A percentile compares a stretch with the other conserved stretches of the same genome.
Evolutionary conservation across 2,329 filamentous ascomycete genomes (phyloP).

Genomic region (Rutstroemia sp.): DNA sequence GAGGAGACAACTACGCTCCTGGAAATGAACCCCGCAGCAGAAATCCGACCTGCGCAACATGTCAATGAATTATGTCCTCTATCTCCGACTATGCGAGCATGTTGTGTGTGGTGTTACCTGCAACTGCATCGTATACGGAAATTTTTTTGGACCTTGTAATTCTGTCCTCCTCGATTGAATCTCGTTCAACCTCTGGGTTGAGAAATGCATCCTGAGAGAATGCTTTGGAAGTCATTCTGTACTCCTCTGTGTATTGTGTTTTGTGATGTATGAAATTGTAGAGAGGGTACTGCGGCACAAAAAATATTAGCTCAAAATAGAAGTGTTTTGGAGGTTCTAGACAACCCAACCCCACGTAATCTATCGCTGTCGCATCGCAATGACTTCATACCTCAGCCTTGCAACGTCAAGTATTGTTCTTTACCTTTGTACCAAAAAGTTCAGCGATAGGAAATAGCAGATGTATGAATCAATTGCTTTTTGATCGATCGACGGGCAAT

Average conservation of each 20-base stretch:
- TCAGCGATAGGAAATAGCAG: constrained; percentile 9
- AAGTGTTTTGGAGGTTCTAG: background rate
- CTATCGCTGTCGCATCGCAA: background rate
- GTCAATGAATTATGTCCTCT: background rate
- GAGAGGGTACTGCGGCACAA: background rate
- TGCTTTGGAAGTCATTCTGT: constrained; percentile 22
- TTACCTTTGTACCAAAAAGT: background rate
- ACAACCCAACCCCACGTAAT: background rate
- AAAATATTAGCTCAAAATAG: background rate
- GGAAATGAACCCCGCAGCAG: constrained; percentile 35
- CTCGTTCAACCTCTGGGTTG: constrained; percentile 7
- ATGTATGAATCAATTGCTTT: constrained; percentile 72
- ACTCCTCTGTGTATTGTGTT: background rate
- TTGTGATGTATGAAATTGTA: background rate
- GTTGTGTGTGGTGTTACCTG: constrained; percentile 39
- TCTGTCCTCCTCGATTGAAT: constrained; percentile 12
- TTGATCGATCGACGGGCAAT: constrained; percentile 68
- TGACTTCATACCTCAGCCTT: background rate
- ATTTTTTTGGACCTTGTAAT: constrained; percentile 31
- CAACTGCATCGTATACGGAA: constrained; percentile 67
- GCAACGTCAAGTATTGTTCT: background rate
- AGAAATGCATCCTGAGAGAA: constrained; percentile 17
- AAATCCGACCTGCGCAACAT: constrained; percentile 32
- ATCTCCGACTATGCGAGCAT: background rate
- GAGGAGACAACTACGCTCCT: constrained; percentile 20